Base-by-base conservation (phyloP, 179 eudicot genomes). In the Nepenthes alata region DNA sequence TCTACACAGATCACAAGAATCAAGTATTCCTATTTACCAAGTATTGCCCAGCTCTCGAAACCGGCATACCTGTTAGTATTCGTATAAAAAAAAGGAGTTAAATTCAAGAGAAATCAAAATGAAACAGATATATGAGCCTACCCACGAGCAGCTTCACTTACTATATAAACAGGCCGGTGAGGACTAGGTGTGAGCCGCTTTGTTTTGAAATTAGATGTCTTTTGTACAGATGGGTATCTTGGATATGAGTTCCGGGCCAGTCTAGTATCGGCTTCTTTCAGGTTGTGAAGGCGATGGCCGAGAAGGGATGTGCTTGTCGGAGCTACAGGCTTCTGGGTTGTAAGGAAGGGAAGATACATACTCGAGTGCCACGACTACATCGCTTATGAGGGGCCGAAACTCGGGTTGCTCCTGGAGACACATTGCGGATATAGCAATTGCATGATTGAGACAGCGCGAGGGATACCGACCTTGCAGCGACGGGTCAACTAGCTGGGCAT, bases 371-470 rank as follows among this genome's bases (percentile, higher is more conserved):
- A 72, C 79, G 15, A 79, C 74, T 38, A 82, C 78, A 45, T 82
- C 87, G 4, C 67, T 67, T 25, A 82, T 79, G 59, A 73, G 72
- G 45, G 87, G 87, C 34, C 87, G 74, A 55, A 70, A 67, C 14
- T 72, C 48, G 6, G 84, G 80, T 59, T 77, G 70, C 70, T 78
- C 88, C 61, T 80, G 85, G 16, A 83, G 70, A 71, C 88, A 83
- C 81, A 75, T 80, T 53, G 77, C 82, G 37, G 81, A 72, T 37
- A 83, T 69, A 3, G 82, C 79, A 12, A 83, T 74, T 1, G 74
- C 73, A 49, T 75, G 82, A 56, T 77, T 72, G 53, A 80, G 67
- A 56, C 75, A 65, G 12, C 79, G 77, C 37, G 35, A 11, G 16
- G 81, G 78, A 58, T 60, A 73, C 2, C 37, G 72, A 50, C 79